A percentile compares a stretch with the other conserved stretches of the same genome.
Evolutionary conservation across 1,284 basidiomycete genomes (phyloP).

Genomic region (Mycosarcoma mackinlayi): DNA sequence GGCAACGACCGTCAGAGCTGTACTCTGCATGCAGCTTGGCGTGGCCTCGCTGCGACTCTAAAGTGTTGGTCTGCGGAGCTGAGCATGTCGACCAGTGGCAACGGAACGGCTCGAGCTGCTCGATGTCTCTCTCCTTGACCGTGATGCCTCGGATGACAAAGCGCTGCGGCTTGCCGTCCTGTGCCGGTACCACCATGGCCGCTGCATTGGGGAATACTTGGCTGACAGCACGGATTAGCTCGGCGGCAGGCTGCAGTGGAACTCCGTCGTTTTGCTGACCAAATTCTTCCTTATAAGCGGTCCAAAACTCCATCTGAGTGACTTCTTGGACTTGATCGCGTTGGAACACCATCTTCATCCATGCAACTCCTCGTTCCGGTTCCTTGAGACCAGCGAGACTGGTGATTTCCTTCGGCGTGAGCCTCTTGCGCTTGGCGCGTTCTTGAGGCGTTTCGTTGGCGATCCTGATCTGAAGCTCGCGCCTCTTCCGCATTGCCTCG

Average conservation of each 20-base stretch:
- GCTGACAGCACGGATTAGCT: constrained; percentile 86
- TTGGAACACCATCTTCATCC: constrained; percentile 81
- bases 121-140: constrained; percentile 46
- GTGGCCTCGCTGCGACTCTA: constrained; percentile 46
- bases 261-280: constrained; percentile 68
- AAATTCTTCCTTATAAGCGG: constrained; percentile 78
- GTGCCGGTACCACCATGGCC: constrained; percentile 81
- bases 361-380: constrained; percentile 58
- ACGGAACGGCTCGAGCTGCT: constrained; percentile 30
- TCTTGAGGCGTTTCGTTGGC: constrained; percentile 47
- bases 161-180: constrained; percentile 72
- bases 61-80: constrained; percentile 33
- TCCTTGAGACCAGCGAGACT: constrained; percentile 45
- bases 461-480: constrained; percentile 39
- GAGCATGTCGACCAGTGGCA: constrained; percentile 61
- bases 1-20: constrained; percentile 49
- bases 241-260: constrained; percentile 79
- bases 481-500: constrained; percentile 21
- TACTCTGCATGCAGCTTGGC: constrained; percentile 45
- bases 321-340: constrained; percentile 78
- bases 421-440: constrained; percentile 40
- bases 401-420: constrained; percentile 42
- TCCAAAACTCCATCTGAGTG: constrained; percentile 91
- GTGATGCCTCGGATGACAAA: constrained; percentile 84
- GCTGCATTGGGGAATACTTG: constrained; percentile 80